Conservation (phyloP, 805 yeast species). For the Myxozyma geophila region DNA sequence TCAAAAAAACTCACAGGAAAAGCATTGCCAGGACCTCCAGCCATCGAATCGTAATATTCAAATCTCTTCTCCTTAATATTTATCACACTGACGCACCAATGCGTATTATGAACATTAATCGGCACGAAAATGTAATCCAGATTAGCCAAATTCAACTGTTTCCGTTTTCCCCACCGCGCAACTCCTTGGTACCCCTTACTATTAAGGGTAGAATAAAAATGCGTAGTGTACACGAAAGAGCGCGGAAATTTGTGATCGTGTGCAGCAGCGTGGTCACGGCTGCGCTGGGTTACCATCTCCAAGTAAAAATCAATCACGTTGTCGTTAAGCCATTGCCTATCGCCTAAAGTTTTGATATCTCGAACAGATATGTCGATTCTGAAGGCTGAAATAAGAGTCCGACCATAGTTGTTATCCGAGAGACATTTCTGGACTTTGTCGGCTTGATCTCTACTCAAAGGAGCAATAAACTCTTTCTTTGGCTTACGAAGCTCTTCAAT, state of each 20-base stretch:
- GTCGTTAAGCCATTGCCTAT: conserved; percentile 86
- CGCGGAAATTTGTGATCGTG: conserved; percentile 43
- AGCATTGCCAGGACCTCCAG: conserved; percentile 49
- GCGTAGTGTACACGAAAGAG: conserved; percentile 81
- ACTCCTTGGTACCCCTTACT: conserved; percentile 79
- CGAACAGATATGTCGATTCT: conserved; percentile 63
- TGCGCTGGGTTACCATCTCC: conserved; percentile 54
- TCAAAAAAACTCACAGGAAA: conserved; percentile 35
- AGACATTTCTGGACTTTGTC: conserved; percentile 47
- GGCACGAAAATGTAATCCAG: conserved; percentile 78
- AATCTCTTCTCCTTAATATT: conserved; percentile 65
- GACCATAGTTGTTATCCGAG: conserved; percentile 40
- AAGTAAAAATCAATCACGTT: conserved; percentile 84
- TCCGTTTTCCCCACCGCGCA: conserved; percentile 79
- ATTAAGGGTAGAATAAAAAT: conserved; percentile 76
- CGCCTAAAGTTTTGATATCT: conserved; percentile 73
- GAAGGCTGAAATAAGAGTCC: conserved; percentile 40
- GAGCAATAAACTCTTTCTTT: conserved; percentile 41
- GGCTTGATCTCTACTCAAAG: conserved; percentile 45
- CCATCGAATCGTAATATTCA: conserved; percentile 77
- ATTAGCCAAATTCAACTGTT: conserved; percentile 65
- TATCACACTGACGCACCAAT: conserved; percentile 89
- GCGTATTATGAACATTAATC: conserved; percentile 78
- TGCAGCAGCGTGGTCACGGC: conserved; percentile 44
- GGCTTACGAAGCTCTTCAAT: conserved; percentile 28